Conservation (phyloP, 805 yeast genomes). For the Wickerhamiella domercqiae region DNA sequence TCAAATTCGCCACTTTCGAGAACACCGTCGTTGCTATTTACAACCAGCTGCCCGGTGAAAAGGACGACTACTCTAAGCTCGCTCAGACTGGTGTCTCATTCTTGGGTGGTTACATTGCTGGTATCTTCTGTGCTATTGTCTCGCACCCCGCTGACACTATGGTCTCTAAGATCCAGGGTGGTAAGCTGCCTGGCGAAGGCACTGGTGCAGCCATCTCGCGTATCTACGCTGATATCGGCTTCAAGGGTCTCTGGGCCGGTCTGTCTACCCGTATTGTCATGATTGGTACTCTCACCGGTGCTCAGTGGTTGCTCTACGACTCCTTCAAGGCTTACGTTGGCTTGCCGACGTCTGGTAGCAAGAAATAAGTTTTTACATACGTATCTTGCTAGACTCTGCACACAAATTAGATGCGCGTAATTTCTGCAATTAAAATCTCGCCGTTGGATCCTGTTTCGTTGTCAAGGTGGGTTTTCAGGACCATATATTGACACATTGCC, state of each 20-base stretch:
- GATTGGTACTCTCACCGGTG: slow-evolving; percentile 95
- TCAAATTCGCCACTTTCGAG: slow-evolving; percentile 89
- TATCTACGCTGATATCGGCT: slow-evolving; percentile 74
- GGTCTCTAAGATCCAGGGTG: slow-evolving; percentile 84
- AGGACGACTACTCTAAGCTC: slow-evolving; percentile 48
- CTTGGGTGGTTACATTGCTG: slow-evolving; percentile 92
- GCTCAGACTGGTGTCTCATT: slow-evolving; percentile 92
- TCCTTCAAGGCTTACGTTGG: slow-evolving; percentile 92
- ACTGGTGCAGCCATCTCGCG: slow-evolving; percentile 51
- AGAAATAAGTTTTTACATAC: slow-evolving; percentile 15
- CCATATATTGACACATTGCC: too few relatives aligned
- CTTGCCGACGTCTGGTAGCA: slow-evolving; percentile 79
- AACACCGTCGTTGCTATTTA: slow-evolving; percentile 75
- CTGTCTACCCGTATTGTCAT: slow-evolving; percentile 84
- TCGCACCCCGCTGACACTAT: slow-evolving; percentile 99
- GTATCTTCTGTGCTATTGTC: slow-evolving; percentile 88
- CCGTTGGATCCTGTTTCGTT: too few relatives aligned
- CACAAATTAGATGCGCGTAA: too few relatives aligned
- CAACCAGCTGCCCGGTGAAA: slow-evolving; percentile 53
- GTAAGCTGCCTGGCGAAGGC: slow-evolving; percentile 47
- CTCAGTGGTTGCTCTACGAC: slow-evolving; percentile 95
- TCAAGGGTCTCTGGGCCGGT: slow-evolving; percentile 88
- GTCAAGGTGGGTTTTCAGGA: too few relatives aligned
- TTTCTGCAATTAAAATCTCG: too few relatives aligned
- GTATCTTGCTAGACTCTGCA: too few relatives aligned